Percentiles rank a stretch among this genome's conserved stretches.
Conservation (phyloP, 495 filamentous ascomycete genomes). For the Tuber calosporum region DNA sequence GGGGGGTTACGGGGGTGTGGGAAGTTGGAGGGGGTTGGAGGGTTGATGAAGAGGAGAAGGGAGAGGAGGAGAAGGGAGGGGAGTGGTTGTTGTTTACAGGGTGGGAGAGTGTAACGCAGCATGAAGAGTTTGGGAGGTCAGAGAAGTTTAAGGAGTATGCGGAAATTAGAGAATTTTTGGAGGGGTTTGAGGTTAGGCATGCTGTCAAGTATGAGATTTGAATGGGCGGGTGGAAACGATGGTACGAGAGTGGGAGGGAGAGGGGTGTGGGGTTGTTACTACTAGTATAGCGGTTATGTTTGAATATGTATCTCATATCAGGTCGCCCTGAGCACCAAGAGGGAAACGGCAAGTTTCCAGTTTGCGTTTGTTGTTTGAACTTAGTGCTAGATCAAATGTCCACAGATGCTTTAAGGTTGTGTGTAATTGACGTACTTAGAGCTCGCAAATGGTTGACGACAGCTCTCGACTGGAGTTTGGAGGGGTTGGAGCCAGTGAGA, state of each 20-base stretch:
- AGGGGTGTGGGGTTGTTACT: too few relatives aligned
- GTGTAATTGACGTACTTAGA: not conserved
- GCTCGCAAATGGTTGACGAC: not conserved
- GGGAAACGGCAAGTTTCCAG: not conserved
- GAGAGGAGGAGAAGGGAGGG: not conserved
- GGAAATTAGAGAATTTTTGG: conserved; percentile 26
- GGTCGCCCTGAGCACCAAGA: not conserved
- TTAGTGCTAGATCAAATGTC: not conserved
- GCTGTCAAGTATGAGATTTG: not conserved
- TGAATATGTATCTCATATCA: not conserved
- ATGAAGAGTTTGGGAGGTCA: conserved; percentile 15
- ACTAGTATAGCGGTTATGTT: not conserved
- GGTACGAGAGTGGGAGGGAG: not conserved
- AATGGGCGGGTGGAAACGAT: not conserved
- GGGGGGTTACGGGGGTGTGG: conserved; percentile 8
- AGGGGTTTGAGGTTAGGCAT: conserved; percentile 18
- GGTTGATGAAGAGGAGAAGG: conserved; percentile 12
- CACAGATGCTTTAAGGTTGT: not conserved
- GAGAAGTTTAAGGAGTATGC: conserved; percentile 21
- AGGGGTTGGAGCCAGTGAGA: conserved; percentile 6
- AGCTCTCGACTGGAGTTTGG: not conserved
- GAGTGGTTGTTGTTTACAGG: conserved; percentile 27
- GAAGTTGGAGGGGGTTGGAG: conserved; percentile 17
- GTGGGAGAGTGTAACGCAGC: conserved; percentile 14
- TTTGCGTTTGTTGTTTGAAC: not conserved